phyloP scores from a whole-genome alignment of 2,329 filamentous ascomycete species.

The Cordyceps cateniannulata region DNA sequence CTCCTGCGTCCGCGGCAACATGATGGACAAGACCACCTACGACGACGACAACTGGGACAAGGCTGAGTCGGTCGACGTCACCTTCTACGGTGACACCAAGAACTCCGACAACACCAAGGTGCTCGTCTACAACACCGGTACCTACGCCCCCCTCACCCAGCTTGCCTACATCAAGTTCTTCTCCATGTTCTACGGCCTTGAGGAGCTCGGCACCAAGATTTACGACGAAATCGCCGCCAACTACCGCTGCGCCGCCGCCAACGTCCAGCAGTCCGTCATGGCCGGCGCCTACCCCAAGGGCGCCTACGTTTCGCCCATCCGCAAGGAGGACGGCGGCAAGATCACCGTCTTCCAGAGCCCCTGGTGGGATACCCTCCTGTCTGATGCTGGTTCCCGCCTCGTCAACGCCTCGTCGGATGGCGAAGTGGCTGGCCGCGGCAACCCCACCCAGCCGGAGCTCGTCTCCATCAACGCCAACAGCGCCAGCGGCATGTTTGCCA shows the following conservation, averaged over 20 bases:
- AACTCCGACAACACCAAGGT: not conserved
- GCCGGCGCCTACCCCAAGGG: not conserved
- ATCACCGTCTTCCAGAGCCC: conserved; percentile 11
- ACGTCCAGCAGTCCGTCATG: conserved; percentile 9
- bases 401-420: conserved; percentile 3
- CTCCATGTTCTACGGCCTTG: conserved; percentile 11
- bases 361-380: conserved; percentile 6
- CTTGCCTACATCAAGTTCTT: conserved; percentile 13
- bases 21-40: conserved; percentile 10
- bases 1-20: conserved; percentile 12
- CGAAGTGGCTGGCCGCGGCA: not conserved
- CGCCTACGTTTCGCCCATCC: conserved; percentile 5
- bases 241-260: conserved; percentile 9
- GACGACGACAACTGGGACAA: conserved; percentile 9
- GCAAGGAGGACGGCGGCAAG: conserved; percentile 5
- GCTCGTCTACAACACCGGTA: conserved; percentile 11
- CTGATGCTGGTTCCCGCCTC: conserved; percentile 7
- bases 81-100: conserved; percentile 8
- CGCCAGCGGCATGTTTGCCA: not conserved
- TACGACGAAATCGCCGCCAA: conserved; percentile 7
- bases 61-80: conserved; percentile 9
- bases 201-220: conserved; percentile 3
- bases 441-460: not conserved
- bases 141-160: conserved; percentile 6
- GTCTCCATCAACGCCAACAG: not conserved